Evolutionary conservation across 768 basidiomycete species (phyloP).

Genomic region (Tylopilus vinaceipallidus): DNA sequence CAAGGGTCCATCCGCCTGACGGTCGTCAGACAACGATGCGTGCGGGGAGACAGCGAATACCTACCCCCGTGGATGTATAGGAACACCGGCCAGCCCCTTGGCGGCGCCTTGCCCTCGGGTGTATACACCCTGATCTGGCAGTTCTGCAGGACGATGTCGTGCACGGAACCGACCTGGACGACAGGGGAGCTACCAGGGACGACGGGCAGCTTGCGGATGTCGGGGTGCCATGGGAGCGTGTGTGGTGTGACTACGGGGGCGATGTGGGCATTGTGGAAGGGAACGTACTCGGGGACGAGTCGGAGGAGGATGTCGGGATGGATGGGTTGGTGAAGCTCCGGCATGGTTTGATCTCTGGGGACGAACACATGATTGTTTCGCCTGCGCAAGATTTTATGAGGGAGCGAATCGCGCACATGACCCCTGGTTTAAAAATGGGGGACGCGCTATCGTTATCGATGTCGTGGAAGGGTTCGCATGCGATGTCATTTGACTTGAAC

Average conservation of each 20-base stretch:
- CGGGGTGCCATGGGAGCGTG: conserved; percentile 57
- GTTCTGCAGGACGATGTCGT: conserved; percentile 48
- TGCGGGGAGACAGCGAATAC: conserved; percentile 11
- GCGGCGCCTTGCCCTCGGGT: conserved; percentile 49
- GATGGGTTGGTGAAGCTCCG: conserved; percentile 43
- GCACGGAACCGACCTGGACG: conserved; percentile 50
- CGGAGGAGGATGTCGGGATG: conserved; percentile 55
- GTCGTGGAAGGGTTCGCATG: background rate
- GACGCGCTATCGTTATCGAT: background rate
- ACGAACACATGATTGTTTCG: background rate
- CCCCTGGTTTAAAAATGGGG: conserved; percentile 11
- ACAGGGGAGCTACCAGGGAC: conserved; percentile 56
- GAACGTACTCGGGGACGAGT: conserved; percentile 63
- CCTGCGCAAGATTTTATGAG: background rate
- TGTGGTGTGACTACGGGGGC: conserved; percentile 47
- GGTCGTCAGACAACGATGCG: background rate
- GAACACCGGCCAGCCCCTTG: conserved; percentile 64
- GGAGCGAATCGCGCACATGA: conserved; percentile 10
- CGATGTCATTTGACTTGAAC: background rate
- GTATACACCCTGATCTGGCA: conserved; percentile 63
- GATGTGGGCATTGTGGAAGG: conserved; percentile 53
- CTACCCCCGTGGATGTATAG: conserved; percentile 72
- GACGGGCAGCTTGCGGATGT: conserved; percentile 47
- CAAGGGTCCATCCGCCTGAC: conserved; percentile 73
- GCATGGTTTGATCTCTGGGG: conserved; percentile 8